Evolutionary conservation across 129 eudicot species (phyloP).

Genomic region (Lactuca saligna): DNA sequence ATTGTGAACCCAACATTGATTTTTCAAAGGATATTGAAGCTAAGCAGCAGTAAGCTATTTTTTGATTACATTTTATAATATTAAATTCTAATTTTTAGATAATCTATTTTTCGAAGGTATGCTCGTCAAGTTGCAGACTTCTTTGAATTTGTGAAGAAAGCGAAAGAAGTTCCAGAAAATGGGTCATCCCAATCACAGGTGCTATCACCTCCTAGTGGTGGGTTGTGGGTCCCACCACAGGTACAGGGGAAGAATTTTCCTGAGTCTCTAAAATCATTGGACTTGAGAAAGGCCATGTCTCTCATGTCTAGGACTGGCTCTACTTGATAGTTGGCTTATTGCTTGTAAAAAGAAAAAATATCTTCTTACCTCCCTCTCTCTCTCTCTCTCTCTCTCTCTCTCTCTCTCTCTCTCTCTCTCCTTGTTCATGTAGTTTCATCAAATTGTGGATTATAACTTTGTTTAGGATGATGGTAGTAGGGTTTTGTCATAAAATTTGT

Average conservation of each 20-base stretch:
- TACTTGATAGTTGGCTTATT: constrained; percentile 8
- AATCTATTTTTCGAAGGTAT: constrained; percentile 51
- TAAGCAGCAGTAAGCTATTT: constrained; percentile 68
- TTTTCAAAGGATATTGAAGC: constrained; percentile 85
- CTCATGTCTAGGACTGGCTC: constrained; percentile 37
- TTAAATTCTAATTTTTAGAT: too few species aligned
- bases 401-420: too few species aligned
- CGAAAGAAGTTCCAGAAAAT: constrained; percentile 47
- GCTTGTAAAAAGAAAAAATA: constrained; percentile 32
- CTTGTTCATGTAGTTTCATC: too few species aligned
- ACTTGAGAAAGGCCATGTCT: constrained; percentile 61
- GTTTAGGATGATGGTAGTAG: too few species aligned
- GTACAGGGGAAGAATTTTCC: constrained; percentile 54
- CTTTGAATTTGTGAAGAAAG: constrained; percentile 80
- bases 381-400: too few species aligned
- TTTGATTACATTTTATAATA: background rate
- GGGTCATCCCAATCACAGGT: constrained; percentile 38
- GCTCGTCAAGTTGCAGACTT: constrained; percentile 97
- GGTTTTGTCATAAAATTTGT: too few species aligned
- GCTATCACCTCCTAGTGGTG: constrained; percentile 50
- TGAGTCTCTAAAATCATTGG: constrained; percentile 60
- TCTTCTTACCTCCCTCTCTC: too few species aligned
- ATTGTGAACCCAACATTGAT: constrained; percentile 89
- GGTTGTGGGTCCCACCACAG: constrained; percentile 77
- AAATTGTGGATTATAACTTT: background rate